These are phyloP conservation scores for Obelidium mucronatum DNA, from an alignment of 192 early-diverging fungal genomes.

Conservation along the genomic window DNA sequence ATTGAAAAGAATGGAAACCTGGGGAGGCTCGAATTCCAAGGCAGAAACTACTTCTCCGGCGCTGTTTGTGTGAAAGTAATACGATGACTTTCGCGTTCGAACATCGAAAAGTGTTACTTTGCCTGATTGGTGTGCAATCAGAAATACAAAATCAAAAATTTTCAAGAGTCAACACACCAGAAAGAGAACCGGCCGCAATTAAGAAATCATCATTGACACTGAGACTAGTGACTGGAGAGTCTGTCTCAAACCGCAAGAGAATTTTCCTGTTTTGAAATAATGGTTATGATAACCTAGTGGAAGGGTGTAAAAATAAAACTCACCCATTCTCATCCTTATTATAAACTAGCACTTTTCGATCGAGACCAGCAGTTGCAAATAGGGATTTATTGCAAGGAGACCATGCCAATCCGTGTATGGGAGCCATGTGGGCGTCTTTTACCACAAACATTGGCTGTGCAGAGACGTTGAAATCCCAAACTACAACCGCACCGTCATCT, in stretches of 20 bases:
- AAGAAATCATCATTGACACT: slow-evolving; percentile 49
- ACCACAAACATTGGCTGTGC: slow-evolving; percentile 21
- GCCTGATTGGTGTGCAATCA: slow-evolving; percentile 9
- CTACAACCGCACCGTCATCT: slow-evolving; percentile 45
- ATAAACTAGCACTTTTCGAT: slow-evolving; percentile 39
- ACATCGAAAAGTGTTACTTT: slow-evolving; percentile 47
- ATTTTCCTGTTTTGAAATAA: slow-evolving; percentile 30
- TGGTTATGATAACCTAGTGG: neutral
- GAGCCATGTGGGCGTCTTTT: slow-evolving; percentile 41
- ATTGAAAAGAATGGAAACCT: slow-evolving; percentile 23
- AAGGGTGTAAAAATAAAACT: neutral
- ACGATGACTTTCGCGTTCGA: slow-evolving; percentile 12
- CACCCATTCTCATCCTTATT: slow-evolving; percentile 38
- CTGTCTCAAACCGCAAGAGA: slow-evolving; percentile 36
- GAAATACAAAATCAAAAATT: slow-evolving; percentile 3
- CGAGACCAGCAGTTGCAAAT: slow-evolving; percentile 46
- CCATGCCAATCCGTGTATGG: slow-evolving; percentile 43
- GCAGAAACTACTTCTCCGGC: slow-evolving; percentile 5
- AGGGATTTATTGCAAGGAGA: slow-evolving; percentile 46
- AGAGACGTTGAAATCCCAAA: slow-evolving; percentile 50
- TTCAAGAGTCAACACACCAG: slow-evolving; percentile 26
- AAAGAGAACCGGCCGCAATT: slow-evolving; percentile 41
- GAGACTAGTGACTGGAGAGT: slow-evolving; percentile 37
- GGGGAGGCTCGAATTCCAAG: slow-evolving; percentile 46
- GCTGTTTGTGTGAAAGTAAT: slow-evolving; percentile 1